Percentiles rank a stretch among this genome's conserved stretches.
These are phyloP conservation scores for Bretziella fagacearum DNA, from an alignment of 2,329 filamentous ascomycete species.

Conservation along the genomic window DNA sequence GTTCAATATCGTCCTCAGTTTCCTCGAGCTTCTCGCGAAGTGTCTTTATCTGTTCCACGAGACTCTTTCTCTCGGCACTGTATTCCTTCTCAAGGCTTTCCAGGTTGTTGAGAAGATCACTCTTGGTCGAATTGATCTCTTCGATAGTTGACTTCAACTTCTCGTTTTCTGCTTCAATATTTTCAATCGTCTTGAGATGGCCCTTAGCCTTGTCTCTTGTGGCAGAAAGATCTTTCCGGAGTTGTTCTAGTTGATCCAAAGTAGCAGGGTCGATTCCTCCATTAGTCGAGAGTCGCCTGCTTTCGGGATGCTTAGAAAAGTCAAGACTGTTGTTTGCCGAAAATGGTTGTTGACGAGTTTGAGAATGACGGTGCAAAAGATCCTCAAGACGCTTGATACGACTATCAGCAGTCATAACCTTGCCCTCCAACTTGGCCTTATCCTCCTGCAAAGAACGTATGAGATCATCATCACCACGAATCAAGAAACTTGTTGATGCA, in stretches of 20 bases:
- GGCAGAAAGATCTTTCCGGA: conserved; percentile 62
- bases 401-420: conserved; percentile 68
- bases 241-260: conserved; percentile 22
- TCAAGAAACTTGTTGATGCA: conserved; percentile 68
- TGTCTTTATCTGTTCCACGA: conserved; percentile 64
- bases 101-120: conserved; percentile 86
- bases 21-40: conserved; percentile 70
- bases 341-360: conserved; percentile 29
- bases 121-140: conserved; percentile 81
- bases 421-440: conserved; percentile 56
- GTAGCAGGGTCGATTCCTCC: conserved; percentile 2
- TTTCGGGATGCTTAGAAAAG: conserved; percentile 26
- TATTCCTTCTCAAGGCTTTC: conserved; percentile 85
- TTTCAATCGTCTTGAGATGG: conserved; percentile 53
- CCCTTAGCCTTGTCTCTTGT: conserved; percentile 52
- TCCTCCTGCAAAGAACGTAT: conserved; percentile 64
- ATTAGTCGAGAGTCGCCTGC: conserved; percentile 26
- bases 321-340: conserved; percentile 23
- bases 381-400: conserved; percentile 84
- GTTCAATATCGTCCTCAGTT: conserved; percentile 79
- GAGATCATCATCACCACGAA: conserved; percentile 76
- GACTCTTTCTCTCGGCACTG: conserved; percentile 60
- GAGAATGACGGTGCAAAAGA: conserved; percentile 65
- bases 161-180: conserved; percentile 20
- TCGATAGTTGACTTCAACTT: conserved; percentile 39